Evolutionary conservation across 257 asterid species (phyloP).

Genomic region (Nicotiana undulata): DNA sequence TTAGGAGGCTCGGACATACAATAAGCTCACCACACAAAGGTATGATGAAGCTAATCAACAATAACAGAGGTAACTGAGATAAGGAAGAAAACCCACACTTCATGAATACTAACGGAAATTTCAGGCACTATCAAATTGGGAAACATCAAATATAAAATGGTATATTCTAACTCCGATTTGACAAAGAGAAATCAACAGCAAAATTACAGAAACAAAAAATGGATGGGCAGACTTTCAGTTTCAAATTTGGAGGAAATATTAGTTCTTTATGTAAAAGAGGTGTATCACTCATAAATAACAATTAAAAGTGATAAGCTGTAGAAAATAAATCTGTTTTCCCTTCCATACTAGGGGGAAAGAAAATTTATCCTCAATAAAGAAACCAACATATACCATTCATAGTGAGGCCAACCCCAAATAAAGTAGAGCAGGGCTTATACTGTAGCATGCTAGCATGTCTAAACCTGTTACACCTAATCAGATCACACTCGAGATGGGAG

Average conservation of each 20-base stretch:
- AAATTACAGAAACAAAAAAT: not conserved
- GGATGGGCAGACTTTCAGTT: not conserved
- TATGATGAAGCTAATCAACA: not conserved
- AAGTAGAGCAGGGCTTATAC: not conserved
- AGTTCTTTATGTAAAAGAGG: not conserved
- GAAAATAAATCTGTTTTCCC: not conserved
- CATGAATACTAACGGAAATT: not conserved
- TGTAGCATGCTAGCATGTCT: conserved; percentile 1
- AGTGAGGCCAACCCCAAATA: not conserved
- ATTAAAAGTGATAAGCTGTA: not conserved
- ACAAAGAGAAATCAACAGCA: not conserved
- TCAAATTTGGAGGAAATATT: not conserved
- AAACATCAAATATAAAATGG: not conserved
- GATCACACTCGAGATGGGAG: not conserved
- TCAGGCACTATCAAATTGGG: not conserved
- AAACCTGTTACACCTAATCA: not conserved
- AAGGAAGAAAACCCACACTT: not conserved
- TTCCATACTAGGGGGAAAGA: not conserved
- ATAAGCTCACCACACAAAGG: not conserved
- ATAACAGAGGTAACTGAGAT: not conserved
- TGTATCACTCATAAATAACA: no score
- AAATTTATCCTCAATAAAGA: not conserved
- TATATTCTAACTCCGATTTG: not conserved
- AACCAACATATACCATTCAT: not conserved
- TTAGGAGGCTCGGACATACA: not conserved